Conservation (phyloP, 768 basidiomycete species). For the Trametes cingulata region DNA sequence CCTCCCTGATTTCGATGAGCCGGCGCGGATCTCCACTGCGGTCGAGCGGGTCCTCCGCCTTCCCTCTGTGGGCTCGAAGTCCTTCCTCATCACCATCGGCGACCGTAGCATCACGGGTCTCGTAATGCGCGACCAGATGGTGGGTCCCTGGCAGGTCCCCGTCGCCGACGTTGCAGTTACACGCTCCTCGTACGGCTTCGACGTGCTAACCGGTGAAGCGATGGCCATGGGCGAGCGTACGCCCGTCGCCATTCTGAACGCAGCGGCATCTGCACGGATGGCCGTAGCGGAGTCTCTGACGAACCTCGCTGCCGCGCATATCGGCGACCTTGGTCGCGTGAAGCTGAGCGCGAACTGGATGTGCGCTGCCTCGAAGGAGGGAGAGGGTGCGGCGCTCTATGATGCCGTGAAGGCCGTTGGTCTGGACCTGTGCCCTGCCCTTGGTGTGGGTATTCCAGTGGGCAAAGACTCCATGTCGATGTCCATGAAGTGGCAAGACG, state of each 20-base stretch:
- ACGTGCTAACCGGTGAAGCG: conserved; percentile 81
- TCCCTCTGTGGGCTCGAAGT: conserved; percentile 92
- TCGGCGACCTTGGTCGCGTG: conserved; percentile 67
- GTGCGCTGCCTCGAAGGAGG: conserved; percentile 87
- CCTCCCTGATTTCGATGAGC: conserved; percentile 45
- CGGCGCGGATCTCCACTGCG: conserved; percentile 58
- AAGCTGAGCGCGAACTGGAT: conserved; percentile 99
- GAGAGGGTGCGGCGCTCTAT: conserved; percentile 89
- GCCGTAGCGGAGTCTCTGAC: conserved; percentile 93
- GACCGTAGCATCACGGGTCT: conserved; percentile 94
- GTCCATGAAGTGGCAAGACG: conserved; percentile 90
- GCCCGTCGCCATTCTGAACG: conserved; percentile 82
- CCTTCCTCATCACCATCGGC: conserved; percentile 98
- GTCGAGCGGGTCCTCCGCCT: conserved; percentile 83
- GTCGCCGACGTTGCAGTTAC: conserved; percentile 98
- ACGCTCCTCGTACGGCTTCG: conserved; percentile 91
- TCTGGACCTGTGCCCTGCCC: conserved; percentile 87
- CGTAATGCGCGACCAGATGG: conserved; percentile 97
- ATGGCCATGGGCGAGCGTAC: conserved; percentile 99
- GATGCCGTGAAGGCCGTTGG: conserved; percentile 90
- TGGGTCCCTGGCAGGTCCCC: conserved; percentile 98
- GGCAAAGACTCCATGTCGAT: conserved; percentile 99
- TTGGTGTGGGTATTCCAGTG: conserved; percentile 95
- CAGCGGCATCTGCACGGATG: conserved; percentile 93
- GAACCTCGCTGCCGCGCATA: conserved; percentile 82